Conservation (phyloP, 2,329 filamentous ascomycete species). For the Dryadomyces quercus-mongolicae region DNA sequence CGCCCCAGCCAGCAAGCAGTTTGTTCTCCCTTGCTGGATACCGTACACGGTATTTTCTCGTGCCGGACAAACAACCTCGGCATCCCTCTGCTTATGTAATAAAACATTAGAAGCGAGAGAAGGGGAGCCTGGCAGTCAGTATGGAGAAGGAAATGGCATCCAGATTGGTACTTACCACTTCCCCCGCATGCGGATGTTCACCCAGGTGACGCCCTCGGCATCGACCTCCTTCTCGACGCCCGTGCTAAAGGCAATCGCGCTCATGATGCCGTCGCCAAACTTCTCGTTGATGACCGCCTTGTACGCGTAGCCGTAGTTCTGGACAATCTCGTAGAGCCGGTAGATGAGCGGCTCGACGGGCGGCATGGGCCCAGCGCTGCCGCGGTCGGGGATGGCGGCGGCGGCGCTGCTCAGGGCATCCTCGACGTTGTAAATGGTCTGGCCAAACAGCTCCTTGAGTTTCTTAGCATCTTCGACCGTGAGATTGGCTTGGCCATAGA, state of each 20-base stretch:
- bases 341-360: constrained; percentile 82
- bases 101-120: constrained; percentile 20
- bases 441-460: constrained; percentile 45
- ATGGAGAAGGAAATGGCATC: neutral
- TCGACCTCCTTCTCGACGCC: constrained; percentile 92
- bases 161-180: constrained; percentile 54
- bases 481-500: constrained; percentile 61
- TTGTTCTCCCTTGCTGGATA: no score
- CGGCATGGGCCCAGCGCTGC: constrained; percentile 68
- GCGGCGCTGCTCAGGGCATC: constrained; percentile 15
- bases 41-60: neutral
- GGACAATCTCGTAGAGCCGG: constrained; percentile 82
- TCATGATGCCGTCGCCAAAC: constrained; percentile 92
- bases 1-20: no score
- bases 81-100: neutral
- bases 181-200: constrained; percentile 68
- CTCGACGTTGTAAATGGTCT: constrained; percentile 20
- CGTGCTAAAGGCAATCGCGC: constrained; percentile 80
- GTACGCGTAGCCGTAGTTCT: constrained; percentile 94
- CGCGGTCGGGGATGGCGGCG: constrained; percentile 64
- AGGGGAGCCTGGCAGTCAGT: constrained; percentile 19
- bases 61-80: neutral
- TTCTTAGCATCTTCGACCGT: constrained; percentile 37
- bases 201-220: constrained; percentile 68
- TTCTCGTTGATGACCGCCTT: constrained; percentile 95